Conservation (phyloP, 2,329 filamentous ascomycete species). For the Neospermospora avenae region DNA sequence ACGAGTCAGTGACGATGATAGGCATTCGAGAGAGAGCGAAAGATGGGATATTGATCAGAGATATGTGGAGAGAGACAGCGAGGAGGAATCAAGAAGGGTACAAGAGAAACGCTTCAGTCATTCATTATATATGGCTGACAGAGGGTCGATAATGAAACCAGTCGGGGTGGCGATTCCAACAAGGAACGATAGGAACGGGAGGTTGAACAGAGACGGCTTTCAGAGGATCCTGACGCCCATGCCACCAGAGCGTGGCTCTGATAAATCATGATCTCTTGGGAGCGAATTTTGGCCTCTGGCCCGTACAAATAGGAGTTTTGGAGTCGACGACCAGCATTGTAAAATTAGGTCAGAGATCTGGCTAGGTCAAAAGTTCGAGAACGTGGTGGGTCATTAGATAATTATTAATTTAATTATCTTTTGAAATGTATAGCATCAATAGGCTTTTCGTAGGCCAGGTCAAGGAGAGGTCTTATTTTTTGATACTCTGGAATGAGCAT, state of each 20-base stretch:
- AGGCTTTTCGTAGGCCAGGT: too few relatives aligned
- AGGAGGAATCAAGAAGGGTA: background rate
- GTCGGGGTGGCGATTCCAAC: background rate
- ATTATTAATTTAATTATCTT: too few relatives aligned
- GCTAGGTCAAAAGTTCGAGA: too few relatives aligned
- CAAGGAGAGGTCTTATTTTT: too few relatives aligned
- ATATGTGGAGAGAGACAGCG: background rate
- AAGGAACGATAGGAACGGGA: background rate
- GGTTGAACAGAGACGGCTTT: background rate
- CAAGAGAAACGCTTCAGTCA: background rate
- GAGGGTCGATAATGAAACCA: background rate
- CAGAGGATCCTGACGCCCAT: slow-evolving; percentile 6
- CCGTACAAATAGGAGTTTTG: too few relatives aligned
- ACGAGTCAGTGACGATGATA: slow-evolving; percentile 9
- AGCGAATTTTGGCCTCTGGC: too few relatives aligned
- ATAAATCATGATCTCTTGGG: background rate
- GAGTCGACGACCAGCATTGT: too few relatives aligned
- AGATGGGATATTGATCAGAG: background rate
- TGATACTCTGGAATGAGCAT: too few relatives aligned
- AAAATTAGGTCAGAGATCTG: too few relatives aligned
- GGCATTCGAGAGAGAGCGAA: background rate
- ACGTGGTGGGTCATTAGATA: too few relatives aligned
- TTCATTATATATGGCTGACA: background rate
- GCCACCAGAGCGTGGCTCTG: background rate
- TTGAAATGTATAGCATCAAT: background rate